Evolutionary conservation across 2,329 filamentous ascomycete species (phyloP).

Genomic region (Fusarium tuaranense): DNA sequence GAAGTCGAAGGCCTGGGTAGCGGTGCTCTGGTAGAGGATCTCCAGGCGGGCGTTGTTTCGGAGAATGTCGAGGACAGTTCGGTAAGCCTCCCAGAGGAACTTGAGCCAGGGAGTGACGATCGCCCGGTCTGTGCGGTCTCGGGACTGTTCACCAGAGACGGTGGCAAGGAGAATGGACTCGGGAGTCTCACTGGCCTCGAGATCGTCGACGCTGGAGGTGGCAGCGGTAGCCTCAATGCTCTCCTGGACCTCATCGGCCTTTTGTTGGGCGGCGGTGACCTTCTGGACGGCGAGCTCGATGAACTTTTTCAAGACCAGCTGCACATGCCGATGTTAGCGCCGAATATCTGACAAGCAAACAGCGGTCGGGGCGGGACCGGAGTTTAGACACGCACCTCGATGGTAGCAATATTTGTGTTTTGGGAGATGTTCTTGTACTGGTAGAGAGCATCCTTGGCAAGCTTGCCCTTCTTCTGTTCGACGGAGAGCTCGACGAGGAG

Average conservation of each 20-base stretch:
- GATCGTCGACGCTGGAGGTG: slow-evolving; percentile 85
- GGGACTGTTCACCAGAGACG: slow-evolving; percentile 96
- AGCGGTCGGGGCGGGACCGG: slow-evolving; percentile 3
- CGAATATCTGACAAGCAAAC: slow-evolving; percentile 16
- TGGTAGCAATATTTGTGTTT: slow-evolving; percentile 98
- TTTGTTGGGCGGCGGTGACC: slow-evolving; percentile 94
- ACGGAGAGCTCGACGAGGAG: slow-evolving; percentile 97
- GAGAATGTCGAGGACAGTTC: slow-evolving; percentile 96
- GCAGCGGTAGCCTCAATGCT: slow-evolving; percentile 77
- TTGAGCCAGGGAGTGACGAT: slow-evolving; percentile 99
- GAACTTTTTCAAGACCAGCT: slow-evolving; percentile 96
- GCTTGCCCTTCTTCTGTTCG: slow-evolving; percentile 97
- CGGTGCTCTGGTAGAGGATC: slow-evolving; percentile 97
- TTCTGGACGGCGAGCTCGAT: slow-evolving; percentile 97
- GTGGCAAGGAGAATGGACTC: slow-evolving; percentile 98
- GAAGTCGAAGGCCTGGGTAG: slow-evolving; percentile 98
- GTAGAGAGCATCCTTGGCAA: slow-evolving; percentile 98
- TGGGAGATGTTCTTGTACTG: slow-evolving; percentile 99
- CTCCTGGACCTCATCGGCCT: slow-evolving; percentile 95
- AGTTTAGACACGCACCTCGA: slow-evolving; percentile 73
- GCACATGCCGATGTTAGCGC: slow-evolving; percentile 38
- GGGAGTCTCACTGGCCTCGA: slow-evolving; percentile 96
- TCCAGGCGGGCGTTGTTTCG: slow-evolving; percentile 99
- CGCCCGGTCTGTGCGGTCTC: slow-evolving; percentile 95
- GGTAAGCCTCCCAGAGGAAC: slow-evolving; percentile 99